Conservation (phyloP, 2,329 filamentous ascomycete genomes). For the Monosporascus ibericus region DNA sequence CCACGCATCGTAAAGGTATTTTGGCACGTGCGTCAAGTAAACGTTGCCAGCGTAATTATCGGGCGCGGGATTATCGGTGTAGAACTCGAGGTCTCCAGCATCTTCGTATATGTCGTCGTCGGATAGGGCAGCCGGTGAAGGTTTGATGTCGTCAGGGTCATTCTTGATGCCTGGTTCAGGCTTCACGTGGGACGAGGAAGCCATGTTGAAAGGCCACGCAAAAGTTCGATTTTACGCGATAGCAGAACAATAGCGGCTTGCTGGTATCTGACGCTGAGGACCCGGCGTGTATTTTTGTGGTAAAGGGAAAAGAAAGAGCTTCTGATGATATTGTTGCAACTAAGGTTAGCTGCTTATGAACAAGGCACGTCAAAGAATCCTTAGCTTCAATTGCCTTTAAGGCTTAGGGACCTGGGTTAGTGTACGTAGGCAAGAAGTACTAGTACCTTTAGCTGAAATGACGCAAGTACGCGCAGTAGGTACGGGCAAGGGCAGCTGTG, state of each 20-base stretch:
- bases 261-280: not conserved
- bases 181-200: conserved; percentile 17
- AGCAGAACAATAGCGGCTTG: not conserved
- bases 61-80: conserved; percentile 33
- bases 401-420: no score
- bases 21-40: conserved; percentile 74
- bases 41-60: conserved; percentile 38
- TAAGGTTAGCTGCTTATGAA: not conserved
- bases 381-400: no score
- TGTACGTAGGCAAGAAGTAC: no score
- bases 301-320: not conserved
- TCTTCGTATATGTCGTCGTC: conserved; percentile 65
- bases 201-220: conserved; percentile 13
- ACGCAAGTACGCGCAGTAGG: not conserved
- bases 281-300: not conserved
- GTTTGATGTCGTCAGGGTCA: conserved; percentile 38
- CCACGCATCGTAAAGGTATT: conserved; percentile 78
- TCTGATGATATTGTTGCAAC: not conserved
- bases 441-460: not conserved
- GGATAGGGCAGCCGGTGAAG: conserved; percentile 37
- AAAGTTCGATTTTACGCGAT: not conserved
- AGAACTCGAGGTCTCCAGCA: conserved; percentile 53
- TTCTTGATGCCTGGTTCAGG: conserved; percentile 37
- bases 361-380: not conserved
- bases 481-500: no score